Percentiles rank a stretch among this genome's conserved stretches.
Evolutionary conservation across 805 yeast genomes (phyloP).

Genomic region (Ogataea neopini): DNA sequence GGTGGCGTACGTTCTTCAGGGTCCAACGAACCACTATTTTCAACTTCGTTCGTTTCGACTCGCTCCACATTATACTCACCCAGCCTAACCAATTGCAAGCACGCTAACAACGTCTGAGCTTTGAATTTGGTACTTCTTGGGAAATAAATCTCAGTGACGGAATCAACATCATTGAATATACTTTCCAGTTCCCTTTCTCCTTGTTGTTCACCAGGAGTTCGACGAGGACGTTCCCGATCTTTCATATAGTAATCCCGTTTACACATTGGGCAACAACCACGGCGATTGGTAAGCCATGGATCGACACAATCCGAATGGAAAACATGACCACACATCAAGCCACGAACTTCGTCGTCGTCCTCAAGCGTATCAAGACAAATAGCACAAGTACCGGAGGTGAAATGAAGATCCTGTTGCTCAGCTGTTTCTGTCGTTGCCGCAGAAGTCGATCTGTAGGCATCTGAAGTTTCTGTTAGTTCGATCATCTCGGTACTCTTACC

Average conservation of each 20-base stretch:
- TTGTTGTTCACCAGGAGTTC: constrained; percentile 12
- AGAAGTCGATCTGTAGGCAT: constrained; percentile 1
- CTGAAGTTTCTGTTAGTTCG: constrained; percentile 12
- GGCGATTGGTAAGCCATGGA: constrained; percentile 75
- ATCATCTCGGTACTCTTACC: constrained; percentile 6
- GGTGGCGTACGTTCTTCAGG: background rate
- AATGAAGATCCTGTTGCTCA: constrained; percentile 40
- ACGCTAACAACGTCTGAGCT: constrained; percentile 29
- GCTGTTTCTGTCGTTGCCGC: constrained; percentile 12
- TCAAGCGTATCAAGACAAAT: constrained; percentile 71
- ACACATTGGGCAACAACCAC: constrained; percentile 85
- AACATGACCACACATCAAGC: constrained; percentile 79
- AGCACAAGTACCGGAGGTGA: constrained; percentile 72
- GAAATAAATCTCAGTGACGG: constrained; percentile 17
- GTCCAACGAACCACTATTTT: background rate
- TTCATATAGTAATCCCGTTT: constrained; percentile 63
- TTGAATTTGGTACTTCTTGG: constrained; percentile 30
- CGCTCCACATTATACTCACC: constrained; percentile 14
- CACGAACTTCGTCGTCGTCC: constrained; percentile 64
- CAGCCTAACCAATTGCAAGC: constrained; percentile 17
- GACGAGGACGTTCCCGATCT: constrained; percentile 22
- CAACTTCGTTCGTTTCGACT: background rate
- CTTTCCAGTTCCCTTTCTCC: constrained; percentile 26
- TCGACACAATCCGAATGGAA: constrained; percentile 79
- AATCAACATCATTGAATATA: constrained; percentile 26